Evolutionary conservation across 441 rosid genomes (phyloP).

Genomic region (Bruguiera hainesii): DNA sequence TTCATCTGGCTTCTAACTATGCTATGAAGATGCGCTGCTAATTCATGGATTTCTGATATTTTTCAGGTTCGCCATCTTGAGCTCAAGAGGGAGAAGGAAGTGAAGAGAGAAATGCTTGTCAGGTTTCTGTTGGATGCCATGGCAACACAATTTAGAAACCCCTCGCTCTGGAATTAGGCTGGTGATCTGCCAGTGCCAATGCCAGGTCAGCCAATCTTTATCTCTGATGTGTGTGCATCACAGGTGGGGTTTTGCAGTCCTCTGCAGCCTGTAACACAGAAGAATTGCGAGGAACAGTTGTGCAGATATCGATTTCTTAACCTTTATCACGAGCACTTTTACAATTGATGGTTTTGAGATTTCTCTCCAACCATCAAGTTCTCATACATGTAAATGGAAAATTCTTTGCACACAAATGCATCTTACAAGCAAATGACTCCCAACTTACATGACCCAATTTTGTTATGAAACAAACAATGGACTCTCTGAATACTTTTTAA

Average conservation of each 20-base stretch:
- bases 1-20: background rate
- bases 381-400: no score
- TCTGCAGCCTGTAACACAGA: background rate
- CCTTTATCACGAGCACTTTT: background rate
- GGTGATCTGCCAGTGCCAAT: slow-evolving; percentile 2
- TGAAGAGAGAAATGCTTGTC: slow-evolving; percentile 59
- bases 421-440: no score
- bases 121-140: slow-evolving; percentile 67
- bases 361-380: no score
- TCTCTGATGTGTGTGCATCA: background rate
- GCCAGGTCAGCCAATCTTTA: background rate
- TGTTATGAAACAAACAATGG: no score
- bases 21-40: background rate
- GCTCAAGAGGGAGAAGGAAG: slow-evolving; percentile 74
- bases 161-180: slow-evolving; percentile 61
- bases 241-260: background rate
- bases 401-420: no score
- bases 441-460: no score
- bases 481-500: no score
- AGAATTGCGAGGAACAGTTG: background rate
- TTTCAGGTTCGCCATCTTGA: slow-evolving; percentile 82
- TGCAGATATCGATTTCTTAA: background rate
- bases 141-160: slow-evolving; percentile 72
- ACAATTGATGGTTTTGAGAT: no score
- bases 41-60: slow-evolving; percentile 9